These are phyloP conservation scores for Colletotrichum chrysophilum DNA, from an alignment of 2,329 filamentous ascomycete species.

Conservation along the genomic window DNA sequence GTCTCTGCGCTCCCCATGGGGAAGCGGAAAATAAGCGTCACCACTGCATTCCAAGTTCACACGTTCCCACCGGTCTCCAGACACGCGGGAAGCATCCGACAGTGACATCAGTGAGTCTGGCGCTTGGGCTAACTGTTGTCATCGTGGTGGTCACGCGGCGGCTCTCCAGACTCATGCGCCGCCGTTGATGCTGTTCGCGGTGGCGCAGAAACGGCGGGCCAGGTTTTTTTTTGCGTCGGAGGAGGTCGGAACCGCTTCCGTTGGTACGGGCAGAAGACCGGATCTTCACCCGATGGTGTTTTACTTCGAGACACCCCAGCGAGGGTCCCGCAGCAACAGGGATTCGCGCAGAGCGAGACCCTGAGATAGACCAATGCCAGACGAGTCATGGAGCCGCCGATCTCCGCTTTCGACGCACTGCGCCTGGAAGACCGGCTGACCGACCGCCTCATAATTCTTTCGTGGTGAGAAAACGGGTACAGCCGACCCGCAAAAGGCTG, in stretches of 20 bases:
- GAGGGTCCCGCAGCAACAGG: not conserved
- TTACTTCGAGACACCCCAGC: conserved; percentile 1
- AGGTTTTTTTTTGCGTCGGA: not conserved
- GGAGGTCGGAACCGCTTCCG: conserved; percentile 1
- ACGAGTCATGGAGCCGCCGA: conserved; percentile 5
- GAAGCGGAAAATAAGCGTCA: not conserved
- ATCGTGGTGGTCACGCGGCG: not conserved
- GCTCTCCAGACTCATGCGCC: not conserved
- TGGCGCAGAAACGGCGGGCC: not conserved
- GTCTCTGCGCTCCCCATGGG: conserved; percentile 1
- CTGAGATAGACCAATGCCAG: conserved; percentile 1
- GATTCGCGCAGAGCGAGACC: not conserved
- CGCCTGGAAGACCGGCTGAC: not conserved
- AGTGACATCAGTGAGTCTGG: not conserved
- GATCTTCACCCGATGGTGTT: conserved; percentile 4
- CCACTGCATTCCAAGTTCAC: not conserved
- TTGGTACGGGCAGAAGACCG: not conserved
- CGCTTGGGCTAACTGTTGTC: not conserved
- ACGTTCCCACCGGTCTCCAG: not conserved
- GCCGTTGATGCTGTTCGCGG: not conserved
- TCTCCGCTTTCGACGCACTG: not conserved
- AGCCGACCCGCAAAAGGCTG: not conserved
- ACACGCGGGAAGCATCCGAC: not conserved
- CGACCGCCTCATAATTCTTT: not conserved
- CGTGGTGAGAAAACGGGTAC: not conserved